Evolutionary conservation across 2,329 filamentous ascomycete species (phyloP).

Genomic region (Ambrosiella beaveri): DNA sequence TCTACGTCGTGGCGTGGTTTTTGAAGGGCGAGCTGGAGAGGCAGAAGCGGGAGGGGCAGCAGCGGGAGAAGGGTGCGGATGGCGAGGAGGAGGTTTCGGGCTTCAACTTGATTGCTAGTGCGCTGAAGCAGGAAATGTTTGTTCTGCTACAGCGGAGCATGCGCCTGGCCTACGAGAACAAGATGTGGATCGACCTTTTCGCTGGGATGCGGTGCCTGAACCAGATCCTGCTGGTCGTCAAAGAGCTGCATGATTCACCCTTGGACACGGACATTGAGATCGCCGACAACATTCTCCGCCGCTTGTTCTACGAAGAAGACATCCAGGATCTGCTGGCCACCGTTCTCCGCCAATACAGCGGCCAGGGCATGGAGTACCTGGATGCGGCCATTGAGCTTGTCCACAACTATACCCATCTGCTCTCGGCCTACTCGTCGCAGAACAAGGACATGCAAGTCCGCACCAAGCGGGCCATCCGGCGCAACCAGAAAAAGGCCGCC

Average conservation of each 20-base stretch:
- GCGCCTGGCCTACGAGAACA: slow-evolving; percentile 61
- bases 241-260: slow-evolving; percentile 72
- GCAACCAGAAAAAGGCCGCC: slow-evolving; percentile 47
- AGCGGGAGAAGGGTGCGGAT: slow-evolving; percentile 22
- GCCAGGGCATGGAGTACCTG: slow-evolving; percentile 84
- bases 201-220: slow-evolving; percentile 89
- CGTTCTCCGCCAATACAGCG: slow-evolving; percentile 73
- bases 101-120: slow-evolving; percentile 74
- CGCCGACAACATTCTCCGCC: slow-evolving; percentile 87
- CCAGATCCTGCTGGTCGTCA: slow-evolving; percentile 78
- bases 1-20: slow-evolving; percentile 88
- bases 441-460: slow-evolving; percentile 88
- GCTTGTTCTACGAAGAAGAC: slow-evolving; percentile 95
- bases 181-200: slow-evolving; percentile 73
- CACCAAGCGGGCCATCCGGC: slow-evolving; percentile 54
- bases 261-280: slow-evolving; percentile 94
- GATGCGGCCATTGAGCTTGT: slow-evolving; percentile 81
- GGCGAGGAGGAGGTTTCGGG: slow-evolving; percentile 43
- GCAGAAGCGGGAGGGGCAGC: slow-evolving; percentile 38
- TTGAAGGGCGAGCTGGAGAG: slow-evolving; percentile 67
- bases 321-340: slow-evolving; percentile 76
- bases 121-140: slow-evolving; percentile 90
- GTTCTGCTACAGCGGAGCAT: slow-evolving; percentile 73
- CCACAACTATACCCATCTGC: slow-evolving; percentile 78
- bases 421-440: slow-evolving; percentile 87